Evolutionary conservation across 305 asterid species (phyloP), one percentile per base, ranked within the genome.

Genomic region (Plantago lanceolata): DNA sequence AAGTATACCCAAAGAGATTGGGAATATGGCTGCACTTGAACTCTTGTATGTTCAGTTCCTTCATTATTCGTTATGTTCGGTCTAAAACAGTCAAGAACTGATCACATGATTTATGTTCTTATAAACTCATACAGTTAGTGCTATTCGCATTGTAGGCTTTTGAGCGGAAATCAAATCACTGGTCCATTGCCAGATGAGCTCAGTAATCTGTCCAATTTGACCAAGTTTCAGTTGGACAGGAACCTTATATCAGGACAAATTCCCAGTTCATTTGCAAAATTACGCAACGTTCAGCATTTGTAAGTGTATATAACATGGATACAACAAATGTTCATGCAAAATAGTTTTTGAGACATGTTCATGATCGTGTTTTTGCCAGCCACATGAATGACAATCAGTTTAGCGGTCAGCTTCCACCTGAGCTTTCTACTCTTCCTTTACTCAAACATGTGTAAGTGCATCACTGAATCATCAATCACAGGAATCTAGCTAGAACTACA

Each of bases 1-100:
- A 67, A 81, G 82, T 76, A 79, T 85, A 71, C 90, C 90, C 2
- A 79, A 72, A 75, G 90, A 83, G 84, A 81, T 85, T 61, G 88
- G 84, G 69, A 67, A 54, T 55, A 77, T 83, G 21, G 74, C 82
- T 63, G 75, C 79, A 21, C 82, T 85, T 37, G 64, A 20, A 70
- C 75, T 66, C 67, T 57, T 85, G 94, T 83, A 79, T n/a, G 77
- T 53, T 21, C n/a, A 48, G 16, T 58, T 28, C 33, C 57, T 19
- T 57, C 45, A 50, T 13, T 73, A n/a, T n/a, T n/a, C n/a, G n/a
- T n/a, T n/a, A n/a, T n/a, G n/a, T n/a, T n/a, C n/a, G n/a, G n/a
- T n/a, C n/a, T n/a, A n/a, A n/a, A n/a, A n/a, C n/a, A n/a, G n/a
- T n/a, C n/a, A n/a, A n/a, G n/a, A n/a, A n/a, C n/a, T n/a, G n/a